Base-by-base conservation (phyloP, 2,329 filamentous ascomycete species). In the Paecilomyces variotii region DNA sequence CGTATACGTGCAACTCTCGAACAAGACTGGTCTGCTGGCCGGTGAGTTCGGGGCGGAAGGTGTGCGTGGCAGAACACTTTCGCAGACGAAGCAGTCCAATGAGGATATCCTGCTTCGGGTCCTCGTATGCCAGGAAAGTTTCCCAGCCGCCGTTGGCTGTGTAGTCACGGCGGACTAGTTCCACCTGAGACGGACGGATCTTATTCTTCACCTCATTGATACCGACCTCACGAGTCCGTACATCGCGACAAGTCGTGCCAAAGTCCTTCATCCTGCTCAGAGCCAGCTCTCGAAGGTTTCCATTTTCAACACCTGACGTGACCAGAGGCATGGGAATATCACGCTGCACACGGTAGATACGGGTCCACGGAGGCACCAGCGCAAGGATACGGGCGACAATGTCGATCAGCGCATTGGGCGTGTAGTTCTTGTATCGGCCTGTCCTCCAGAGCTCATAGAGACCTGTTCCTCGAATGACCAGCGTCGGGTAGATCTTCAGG, bases 281-380 rank as follows among this genome's bases (percentile, higher is more conserved):
- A 0, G 94, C 93, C 54, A 99, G 80, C 74, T 99, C 94, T 62
- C 94, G 87, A 45, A 99, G 79, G 71, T 99, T 99, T 61, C 94
- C 94, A 67, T 99, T 99, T 77, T 99, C 94, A 0, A 99, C 94
- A 49, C 94, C 94, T 0, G 93, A 96, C 0, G 94, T 97, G n/a
- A 99, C 95, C 26, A 99, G 82, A 0, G 94, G 94, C 94, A 99
- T 99, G n/a, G 94, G 94, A 59, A 99, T 99, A 76, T 99, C 94
- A 72, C 94, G 87, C 79, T 99, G 94, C 0, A 99, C 94, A 60
- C 94, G 91, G 78, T 99, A 99, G 69, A 99, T 99, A 62, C 94
- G 87, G 0, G 95, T 99, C 94, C 94, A 99, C 1, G 94, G 94
- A 0, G 94, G 94, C 0, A 99, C 88, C 2, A 99, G 82, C 0